Conservation (phyloP, 1,284 basidiomycete species). For the Heterobasidion parviporum region DNA sequence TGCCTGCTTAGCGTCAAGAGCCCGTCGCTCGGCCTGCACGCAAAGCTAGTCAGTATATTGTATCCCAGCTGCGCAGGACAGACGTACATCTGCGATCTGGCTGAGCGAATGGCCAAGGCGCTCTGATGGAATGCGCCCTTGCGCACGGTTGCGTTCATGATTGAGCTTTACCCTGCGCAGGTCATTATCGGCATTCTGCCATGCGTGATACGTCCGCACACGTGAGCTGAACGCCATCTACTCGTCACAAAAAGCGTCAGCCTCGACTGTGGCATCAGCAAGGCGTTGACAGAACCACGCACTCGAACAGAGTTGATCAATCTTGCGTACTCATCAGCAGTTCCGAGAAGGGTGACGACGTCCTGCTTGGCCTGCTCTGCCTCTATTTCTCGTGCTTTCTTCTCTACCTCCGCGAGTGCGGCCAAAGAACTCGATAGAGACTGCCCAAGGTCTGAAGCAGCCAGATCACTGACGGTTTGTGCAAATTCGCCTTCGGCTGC, state of each 20-base stretch:
- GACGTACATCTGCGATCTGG: constrained; percentile 70
- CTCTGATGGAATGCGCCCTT: constrained; percentile 62
- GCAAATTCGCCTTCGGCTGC: constrained; percentile 66
- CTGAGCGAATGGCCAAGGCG: constrained; percentile 59
- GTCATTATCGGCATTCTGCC: constrained; percentile 77
- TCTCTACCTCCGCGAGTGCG: constrained; percentile 67
- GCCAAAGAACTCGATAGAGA: constrained; percentile 62
- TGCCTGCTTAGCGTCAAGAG: constrained; percentile 75
- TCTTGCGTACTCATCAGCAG: constrained; percentile 89
- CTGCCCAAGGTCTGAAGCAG: constrained; percentile 68
- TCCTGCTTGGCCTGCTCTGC: constrained; percentile 72
- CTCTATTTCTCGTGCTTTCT: constrained; percentile 63
- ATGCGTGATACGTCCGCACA: constrained; percentile 73
- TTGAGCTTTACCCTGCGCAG: constrained; percentile 61
- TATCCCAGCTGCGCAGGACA: constrained; percentile 2
- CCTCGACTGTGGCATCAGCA: background rate
- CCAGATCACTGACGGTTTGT: constrained; percentile 55
- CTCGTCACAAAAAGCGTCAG: background rate
- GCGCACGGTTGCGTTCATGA: constrained; percentile 76
- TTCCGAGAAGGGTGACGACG: constrained; percentile 68
- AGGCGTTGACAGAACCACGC: constrained; percentile 19
- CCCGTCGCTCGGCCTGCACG: constrained; percentile 71
- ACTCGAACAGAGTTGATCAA: constrained; percentile 87
- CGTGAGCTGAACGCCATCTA: constrained; percentile 84
- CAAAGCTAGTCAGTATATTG: background rate